phyloP scores from a whole-genome alignment of 2,329 filamentous ascomycete species.

The Trichoderma oligosporum region DNA sequence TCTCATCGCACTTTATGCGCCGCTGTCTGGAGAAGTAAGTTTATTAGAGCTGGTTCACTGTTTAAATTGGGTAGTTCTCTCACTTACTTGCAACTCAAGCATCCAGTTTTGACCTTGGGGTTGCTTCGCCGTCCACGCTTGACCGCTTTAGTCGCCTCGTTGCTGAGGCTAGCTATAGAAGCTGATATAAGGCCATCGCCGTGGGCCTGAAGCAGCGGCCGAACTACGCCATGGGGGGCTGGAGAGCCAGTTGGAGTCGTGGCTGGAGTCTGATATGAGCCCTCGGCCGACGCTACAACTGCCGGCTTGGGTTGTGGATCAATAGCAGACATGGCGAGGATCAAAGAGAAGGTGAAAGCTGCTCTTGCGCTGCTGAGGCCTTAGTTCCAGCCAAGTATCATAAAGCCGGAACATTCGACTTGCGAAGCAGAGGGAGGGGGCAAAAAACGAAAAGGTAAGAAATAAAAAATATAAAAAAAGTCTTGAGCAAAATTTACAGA shows the following conservation, averaged over 20 bases:
- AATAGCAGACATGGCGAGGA: constrained; percentile 1
- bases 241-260: constrained; percentile 15
- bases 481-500: too few relatives aligned
- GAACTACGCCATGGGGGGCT: not conserved
- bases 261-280: constrained; percentile 14
- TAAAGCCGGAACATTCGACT: not conserved
- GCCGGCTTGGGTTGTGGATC: not conserved
- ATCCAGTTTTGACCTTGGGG: constrained; percentile 64
- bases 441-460: not conserved
- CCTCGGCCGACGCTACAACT: not conserved
- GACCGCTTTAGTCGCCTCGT: constrained; percentile 12
- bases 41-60: not conserved
- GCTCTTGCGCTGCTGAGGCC: not conserved
- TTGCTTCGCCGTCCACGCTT: constrained; percentile 52
- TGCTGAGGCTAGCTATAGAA: not conserved
- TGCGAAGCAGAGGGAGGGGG: not conserved
- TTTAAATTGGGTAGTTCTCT: not conserved
- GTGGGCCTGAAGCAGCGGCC: not conserved
- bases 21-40: constrained; percentile 45
- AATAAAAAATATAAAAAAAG: not conserved
- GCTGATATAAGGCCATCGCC: not conserved
- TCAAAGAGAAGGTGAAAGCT: not conserved
- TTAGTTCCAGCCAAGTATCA: not conserved
- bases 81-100: constrained; percentile 65
- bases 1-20: constrained; percentile 65